These are phyloP conservation scores for Coemansia sp. DNA, from an alignment of 192 early-diverging fungal species.

Conservation along the genomic window DNA sequence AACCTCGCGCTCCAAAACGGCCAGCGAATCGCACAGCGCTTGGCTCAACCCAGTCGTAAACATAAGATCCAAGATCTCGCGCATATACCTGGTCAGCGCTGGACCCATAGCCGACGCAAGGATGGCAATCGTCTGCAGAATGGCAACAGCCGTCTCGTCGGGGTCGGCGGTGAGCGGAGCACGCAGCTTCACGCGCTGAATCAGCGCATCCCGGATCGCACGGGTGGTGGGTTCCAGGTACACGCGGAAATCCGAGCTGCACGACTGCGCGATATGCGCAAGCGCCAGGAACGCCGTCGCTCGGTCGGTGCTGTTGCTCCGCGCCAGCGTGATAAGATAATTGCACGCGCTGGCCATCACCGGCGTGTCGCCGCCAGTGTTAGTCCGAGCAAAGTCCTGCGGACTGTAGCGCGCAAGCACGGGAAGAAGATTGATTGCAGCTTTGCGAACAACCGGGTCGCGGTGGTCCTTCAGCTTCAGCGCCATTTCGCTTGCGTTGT, in stretches of 20 bases:
- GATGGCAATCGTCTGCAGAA: conserved; percentile 86
- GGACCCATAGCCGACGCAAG: conserved; percentile 90
- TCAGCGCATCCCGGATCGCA: conserved; percentile 75
- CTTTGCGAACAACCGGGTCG: conserved; percentile 75
- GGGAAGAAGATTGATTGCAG: conserved; percentile 84
- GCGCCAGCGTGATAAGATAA: conserved; percentile 73
- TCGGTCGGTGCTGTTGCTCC: conserved; percentile 59
- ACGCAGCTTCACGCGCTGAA: conserved; percentile 54
- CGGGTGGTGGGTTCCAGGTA: conserved; percentile 77
- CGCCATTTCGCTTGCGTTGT: conserved; percentile 73
- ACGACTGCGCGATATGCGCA: conserved; percentile 80
- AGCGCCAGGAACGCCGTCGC: conserved; percentile 79
- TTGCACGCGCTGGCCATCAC: conserved; percentile 75
- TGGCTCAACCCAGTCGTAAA: conserved; percentile 86
- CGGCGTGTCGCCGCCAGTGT: conserved; percentile 46
- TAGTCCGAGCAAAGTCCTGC: conserved; percentile 58
- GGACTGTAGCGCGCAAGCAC: conserved; percentile 80
- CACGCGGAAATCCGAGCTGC: conserved; percentile 73
- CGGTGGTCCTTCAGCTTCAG: conserved; percentile 75
- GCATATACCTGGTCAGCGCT: conserved; percentile 83
- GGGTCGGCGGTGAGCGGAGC: conserved; percentile 13
- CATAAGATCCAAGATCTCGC: conserved; percentile 88
- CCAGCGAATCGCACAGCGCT: conserved; percentile 76
- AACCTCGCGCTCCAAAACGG: conserved; percentile 78
- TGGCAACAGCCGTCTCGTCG: conserved; percentile 61